Evolutionary conservation across 331 rosid genomes (phyloP).

Genomic region (Quercus tomentella): DNA sequence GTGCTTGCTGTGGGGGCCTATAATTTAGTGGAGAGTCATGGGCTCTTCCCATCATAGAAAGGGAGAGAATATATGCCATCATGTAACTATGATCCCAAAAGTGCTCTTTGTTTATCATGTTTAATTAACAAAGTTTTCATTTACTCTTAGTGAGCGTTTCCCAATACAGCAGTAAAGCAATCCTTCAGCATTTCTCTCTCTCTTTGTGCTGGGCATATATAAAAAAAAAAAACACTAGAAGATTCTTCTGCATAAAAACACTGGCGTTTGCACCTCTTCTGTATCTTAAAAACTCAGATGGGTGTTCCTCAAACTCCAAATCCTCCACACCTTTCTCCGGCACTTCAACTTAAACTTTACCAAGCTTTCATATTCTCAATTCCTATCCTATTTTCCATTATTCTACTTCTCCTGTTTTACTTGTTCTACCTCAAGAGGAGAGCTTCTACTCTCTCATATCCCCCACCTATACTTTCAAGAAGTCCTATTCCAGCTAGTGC

Average conservation of each 20-base stretch:
- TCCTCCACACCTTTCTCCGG: slow-evolving; percentile 65
- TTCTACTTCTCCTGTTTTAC: slow-evolving; percentile 80
- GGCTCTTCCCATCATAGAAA: slow-evolving; percentile 37
- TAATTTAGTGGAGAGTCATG: slow-evolving; percentile 47
- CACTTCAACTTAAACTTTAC: slow-evolving; percentile 84
- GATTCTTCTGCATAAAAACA: neutral
- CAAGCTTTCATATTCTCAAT: slow-evolving; percentile 98
- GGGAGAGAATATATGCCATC: slow-evolving; percentile 19
- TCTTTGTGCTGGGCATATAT: neutral
- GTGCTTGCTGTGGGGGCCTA: slow-evolving; percentile 26
- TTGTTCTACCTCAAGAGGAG: slow-evolving; percentile 94
- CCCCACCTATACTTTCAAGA: slow-evolving; percentile 49
- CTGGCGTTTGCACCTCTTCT: neutral
- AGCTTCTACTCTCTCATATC: slow-evolving; percentile 60
- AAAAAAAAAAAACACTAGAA: neutral
- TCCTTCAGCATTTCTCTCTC: slow-evolving; percentile 12
- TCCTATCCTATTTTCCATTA: slow-evolving; percentile 86
- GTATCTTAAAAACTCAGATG: slow-evolving; percentile 32
- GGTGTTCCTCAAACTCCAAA: slow-evolving; percentile 42
- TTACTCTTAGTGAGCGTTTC: slow-evolving; percentile 5
- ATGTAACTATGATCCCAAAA: slow-evolving; percentile 2
- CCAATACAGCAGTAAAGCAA: slow-evolving; percentile 20
- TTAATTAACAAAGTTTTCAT: slow-evolving; percentile 10
- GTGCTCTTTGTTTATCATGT: neutral
- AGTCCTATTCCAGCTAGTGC: slow-evolving; percentile 29